phyloP scores from a whole-genome alignment of 495 filamentous ascomycete species.

The Penicillium angulare region DNA sequence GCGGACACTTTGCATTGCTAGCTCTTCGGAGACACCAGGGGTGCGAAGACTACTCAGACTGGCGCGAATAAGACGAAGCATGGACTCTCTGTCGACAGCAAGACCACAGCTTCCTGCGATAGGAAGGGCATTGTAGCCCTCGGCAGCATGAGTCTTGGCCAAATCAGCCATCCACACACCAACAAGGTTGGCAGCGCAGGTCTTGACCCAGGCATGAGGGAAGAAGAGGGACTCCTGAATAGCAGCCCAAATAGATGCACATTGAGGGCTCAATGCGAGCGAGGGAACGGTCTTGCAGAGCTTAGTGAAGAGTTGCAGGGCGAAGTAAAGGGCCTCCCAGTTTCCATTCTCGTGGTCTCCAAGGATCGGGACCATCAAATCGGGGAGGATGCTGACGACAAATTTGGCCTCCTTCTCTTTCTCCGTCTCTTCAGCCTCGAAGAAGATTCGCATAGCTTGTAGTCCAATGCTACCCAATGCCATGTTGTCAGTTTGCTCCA shows the following conservation, averaged over 20 bases:
- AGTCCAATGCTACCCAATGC: conserved; percentile 69
- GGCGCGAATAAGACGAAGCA: conserved; percentile 62
- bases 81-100: conserved; percentile 58
- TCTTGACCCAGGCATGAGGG: conserved; percentile 72
- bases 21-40: conserved; percentile 60
- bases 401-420: conserved; percentile 61
- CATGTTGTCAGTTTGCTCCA: conserved; percentile 66
- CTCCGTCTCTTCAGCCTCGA: conserved; percentile 63
- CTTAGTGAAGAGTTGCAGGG: conserved; percentile 66
- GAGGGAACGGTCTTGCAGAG: conserved; percentile 65
- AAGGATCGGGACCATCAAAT: conserved; percentile 49
- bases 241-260: conserved; percentile 61
- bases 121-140: conserved; percentile 54
- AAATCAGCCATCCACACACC: conserved; percentile 77
- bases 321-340: conserved; percentile 77
- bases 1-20: conserved; percentile 69
- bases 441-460: conserved; percentile 78
- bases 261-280: conserved; percentile 55
- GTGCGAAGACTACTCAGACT: conserved; percentile 65
- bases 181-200: conserved; percentile 70
- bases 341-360: conserved; percentile 52
- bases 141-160: conserved; percentile 56
- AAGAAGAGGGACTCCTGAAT: conserved; percentile 68
- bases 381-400: conserved; percentile 40
- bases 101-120: conserved; percentile 70